Conservation (phyloP, 805 yeast species). For the Pichia deserticola region DNA sequence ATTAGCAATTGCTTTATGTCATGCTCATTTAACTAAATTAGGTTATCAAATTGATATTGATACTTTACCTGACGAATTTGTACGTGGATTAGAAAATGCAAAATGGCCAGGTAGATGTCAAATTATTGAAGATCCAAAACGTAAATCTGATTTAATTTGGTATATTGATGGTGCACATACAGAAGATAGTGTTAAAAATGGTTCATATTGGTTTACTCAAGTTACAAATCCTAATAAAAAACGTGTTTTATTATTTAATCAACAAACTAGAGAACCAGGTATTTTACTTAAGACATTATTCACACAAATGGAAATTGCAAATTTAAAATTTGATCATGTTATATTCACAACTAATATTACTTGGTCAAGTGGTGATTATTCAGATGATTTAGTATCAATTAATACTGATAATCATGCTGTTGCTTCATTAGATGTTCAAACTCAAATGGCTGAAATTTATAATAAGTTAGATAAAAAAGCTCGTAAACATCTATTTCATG, state of each 20-base stretch:
- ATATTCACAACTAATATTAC: constrained; percentile 89
- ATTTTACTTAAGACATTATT: constrained; percentile 51
- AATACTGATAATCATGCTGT: constrained; percentile 76
- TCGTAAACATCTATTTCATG: constrained; percentile 48
- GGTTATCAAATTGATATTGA: constrained; percentile 32
- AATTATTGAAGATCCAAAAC: constrained; percentile 36
- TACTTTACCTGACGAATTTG: constrained; percentile 41
- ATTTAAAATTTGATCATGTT: constrained; percentile 58
- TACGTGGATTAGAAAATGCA: constrained; percentile 56
- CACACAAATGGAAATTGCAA: constrained; percentile 31
- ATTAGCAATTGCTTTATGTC: constrained; percentile 67
- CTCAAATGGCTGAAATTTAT: constrained; percentile 68
- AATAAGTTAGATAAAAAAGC: constrained; percentile 36
- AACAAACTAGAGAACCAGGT: constrained; percentile 83
- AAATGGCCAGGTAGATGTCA: constrained; percentile 98
- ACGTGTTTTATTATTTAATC: constrained; percentile 73
- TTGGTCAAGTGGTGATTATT: constrained; percentile 75
- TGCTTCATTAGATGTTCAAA: constrained; percentile 76
- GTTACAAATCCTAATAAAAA: constrained; percentile 25
- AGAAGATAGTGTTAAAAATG: constrained; percentile 74
- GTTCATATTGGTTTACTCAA: constrained; percentile 67
- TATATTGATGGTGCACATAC: constrained; percentile 96
- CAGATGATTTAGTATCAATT: constrained; percentile 76
- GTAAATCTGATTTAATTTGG: constrained; percentile 54
- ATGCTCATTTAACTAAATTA: constrained; percentile 47